Evolutionary conservation across 163 green algal species (phyloP), one percentile per base, ranked within the genome.

Genomic region (Coccomyxa subellipsoidea): DNA sequence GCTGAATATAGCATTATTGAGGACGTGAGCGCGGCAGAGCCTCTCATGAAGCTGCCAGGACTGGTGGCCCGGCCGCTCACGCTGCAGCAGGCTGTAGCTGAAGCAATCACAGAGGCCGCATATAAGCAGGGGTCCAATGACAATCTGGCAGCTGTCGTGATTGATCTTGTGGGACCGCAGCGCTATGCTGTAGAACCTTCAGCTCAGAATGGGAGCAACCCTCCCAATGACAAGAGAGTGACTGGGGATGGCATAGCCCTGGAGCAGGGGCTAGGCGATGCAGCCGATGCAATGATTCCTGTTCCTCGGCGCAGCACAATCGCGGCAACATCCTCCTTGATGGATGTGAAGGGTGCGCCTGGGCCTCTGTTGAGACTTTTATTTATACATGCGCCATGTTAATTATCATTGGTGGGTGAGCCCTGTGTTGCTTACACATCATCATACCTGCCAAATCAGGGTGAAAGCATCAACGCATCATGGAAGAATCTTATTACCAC

Each of bases 121-220:
- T 96, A 91, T 79, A 37, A 85, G 8, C 88, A 90, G 2, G 94
- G 95, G 73, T 95, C 90, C 40, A 88, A 87, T 23, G 95, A 98
- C 89, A 98, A 98, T 86, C 95, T 98, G 84, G 93, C 87, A 38
- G 94, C 90, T 47, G 82, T 98, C 2, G 91, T 97, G 9, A 80
- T 96, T 7, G 32, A 38, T 10, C 71, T 84, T 18, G 21, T 36
- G 66, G 29, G 29, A 34, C 18, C 18, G 66, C n/a, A 34, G 27
- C 21, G 66, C 10, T 59, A 59, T 73, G 29, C 66, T 12, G 27
- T 8, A 73, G 66, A 18, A n/a, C 18, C n/a, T 34, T 27, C 66
- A 73, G 66, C n/a, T n/a, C n/a, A 34, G 66, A 73, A 73, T 18
- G 21, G 27, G 32, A 73, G 66, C 27, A n/a, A 27, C 1, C 66